phyloP scores from a whole-genome alignment of 352 stramenopile genomes.

The Phytophthora citrophthora region DNA sequence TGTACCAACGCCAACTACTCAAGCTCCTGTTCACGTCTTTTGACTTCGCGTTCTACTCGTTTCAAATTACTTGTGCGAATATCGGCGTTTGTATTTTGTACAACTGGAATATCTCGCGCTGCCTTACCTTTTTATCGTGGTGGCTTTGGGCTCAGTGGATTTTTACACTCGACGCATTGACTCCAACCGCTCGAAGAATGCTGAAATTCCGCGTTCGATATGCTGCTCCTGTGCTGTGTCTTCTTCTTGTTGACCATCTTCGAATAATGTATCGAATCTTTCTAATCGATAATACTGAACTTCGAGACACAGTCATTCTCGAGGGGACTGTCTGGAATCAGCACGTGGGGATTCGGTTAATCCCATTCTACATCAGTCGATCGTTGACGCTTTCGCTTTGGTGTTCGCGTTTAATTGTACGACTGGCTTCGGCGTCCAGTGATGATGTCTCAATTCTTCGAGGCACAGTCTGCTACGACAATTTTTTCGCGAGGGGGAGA shows the following conservation, averaged over 20 bases:
- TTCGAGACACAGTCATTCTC: constrained; percentile 17
- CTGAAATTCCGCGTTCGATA: constrained; percentile 15
- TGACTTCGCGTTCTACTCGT: constrained; percentile 15
- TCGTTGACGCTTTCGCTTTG: constrained; percentile 23
- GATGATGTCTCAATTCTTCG: constrained; percentile 32
- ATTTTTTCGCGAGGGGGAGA: constrained; percentile 28
- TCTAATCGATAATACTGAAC: background rate
- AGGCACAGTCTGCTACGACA: constrained; percentile 39
- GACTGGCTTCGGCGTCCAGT: constrained; percentile 12
- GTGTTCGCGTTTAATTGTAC: constrained; percentile 14
- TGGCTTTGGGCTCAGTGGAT: constrained; percentile 45
- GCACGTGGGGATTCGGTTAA: constrained; percentile 11
- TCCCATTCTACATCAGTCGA: constrained; percentile 26
- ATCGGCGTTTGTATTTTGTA: constrained; percentile 24
- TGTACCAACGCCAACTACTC: constrained; percentile 2
- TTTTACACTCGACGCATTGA: constrained; percentile 44
- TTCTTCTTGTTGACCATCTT: constrained; percentile 18
- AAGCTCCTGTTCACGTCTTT: constrained; percentile 14
- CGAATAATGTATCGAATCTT: constrained; percentile 18
- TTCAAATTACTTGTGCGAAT: constrained; percentile 7
- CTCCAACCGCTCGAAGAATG: constrained; percentile 31
- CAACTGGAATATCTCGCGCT: constrained; percentile 13
- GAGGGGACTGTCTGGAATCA: constrained; percentile 17
- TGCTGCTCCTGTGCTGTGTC: constrained; percentile 2
- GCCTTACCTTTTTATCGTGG: constrained; percentile 20